These are phyloP conservation scores for Umbelopsis ramanniana DNA, from an alignment of 192 early-diverging fungal genomes.

Conservation along the genomic window DNA sequence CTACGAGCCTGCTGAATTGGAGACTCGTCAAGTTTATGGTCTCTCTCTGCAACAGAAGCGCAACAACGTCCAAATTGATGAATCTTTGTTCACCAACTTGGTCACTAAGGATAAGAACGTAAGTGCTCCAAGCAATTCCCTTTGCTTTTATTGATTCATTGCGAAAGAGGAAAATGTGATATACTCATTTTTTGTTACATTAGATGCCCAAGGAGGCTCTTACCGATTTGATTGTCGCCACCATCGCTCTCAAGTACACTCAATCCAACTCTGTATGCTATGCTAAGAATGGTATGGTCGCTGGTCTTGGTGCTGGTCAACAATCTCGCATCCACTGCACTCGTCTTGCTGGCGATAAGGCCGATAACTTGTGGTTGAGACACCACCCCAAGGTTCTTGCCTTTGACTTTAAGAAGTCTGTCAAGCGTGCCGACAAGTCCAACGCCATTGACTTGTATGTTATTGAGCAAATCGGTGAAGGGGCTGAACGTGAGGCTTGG, in stretches of 20 bases:
- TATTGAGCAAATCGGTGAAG: conserved; percentile 83
- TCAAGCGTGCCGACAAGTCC: conserved; percentile 94
- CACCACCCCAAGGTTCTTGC: conserved; percentile 94
- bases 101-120: conserved; percentile 81
- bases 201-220: conserved; percentile 66
- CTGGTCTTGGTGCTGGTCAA: conserved; percentile 97
- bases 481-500: conserved; percentile 74
- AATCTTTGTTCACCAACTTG: conserved; percentile 81
- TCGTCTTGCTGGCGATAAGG: conserved; percentile 98
- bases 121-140: conserved; percentile 15
- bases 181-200: neutral
- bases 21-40: conserved; percentile 97
- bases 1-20: conserved; percentile 84
- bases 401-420: conserved; percentile 83
- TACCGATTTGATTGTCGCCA: conserved; percentile 93
- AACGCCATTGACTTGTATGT: conserved; percentile 98
- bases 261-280: conserved; percentile 99
- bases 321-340: conserved; percentile 99
- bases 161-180: neutral
- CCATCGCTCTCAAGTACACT: conserved; percentile 98
- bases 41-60: conserved; percentile 90
- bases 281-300: conserved; percentile 96
- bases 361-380: conserved; percentile 98
- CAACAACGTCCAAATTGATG: conserved; percentile 82
- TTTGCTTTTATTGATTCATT: neutral